phyloP scores from a whole-genome alignment of 2,329 filamentous ascomycete genomes.

The Claviceps arundinis region DNA sequence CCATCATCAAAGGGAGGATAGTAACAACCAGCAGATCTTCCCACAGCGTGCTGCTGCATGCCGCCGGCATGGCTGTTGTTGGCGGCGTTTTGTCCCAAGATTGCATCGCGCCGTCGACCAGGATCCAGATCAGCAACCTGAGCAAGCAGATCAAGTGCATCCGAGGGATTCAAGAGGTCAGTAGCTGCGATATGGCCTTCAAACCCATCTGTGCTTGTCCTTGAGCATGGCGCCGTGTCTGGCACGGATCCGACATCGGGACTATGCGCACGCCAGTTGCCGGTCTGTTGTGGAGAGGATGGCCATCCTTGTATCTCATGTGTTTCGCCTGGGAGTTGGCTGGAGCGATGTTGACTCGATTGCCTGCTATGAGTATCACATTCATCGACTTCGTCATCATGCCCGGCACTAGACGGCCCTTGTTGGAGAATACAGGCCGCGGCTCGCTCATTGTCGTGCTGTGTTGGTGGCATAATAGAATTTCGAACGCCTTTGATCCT shows the following conservation, averaged over 20 bases:
- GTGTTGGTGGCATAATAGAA: constrained; percentile 4
- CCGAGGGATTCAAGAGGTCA: constrained; percentile 27
- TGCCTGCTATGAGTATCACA: constrained; percentile 4
- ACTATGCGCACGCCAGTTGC: constrained; percentile 8
- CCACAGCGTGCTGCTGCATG: constrained; percentile 1
- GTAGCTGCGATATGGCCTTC: constrained; percentile 27
- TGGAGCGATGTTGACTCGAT: background rate
- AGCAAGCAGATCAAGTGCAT: constrained; percentile 26
- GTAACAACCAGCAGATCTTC: constrained; percentile 3
- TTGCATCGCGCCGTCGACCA: constrained; percentile 7
- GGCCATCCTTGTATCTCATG: constrained; percentile 6
- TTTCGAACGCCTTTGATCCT: constrained; percentile 17
- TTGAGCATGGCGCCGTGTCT: constrained; percentile 4
- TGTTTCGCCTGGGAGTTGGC: background rate
- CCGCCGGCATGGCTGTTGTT: constrained; percentile 6
- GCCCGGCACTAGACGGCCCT: background rate
- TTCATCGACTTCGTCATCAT: constrained; percentile 7
- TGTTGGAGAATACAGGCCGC: background rate
- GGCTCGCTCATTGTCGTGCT: background rate
- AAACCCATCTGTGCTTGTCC: constrained; percentile 12
- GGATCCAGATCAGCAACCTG: constrained; percentile 27
- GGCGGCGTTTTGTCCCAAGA: constrained; percentile 6
- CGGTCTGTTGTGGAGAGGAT: constrained; percentile 7
- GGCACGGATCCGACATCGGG: constrained; percentile 6
- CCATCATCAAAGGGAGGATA: constrained; percentile 23